Conservation (phyloP, 192 early-diverging fungal species). For the Backusella mclennaniae region DNA sequence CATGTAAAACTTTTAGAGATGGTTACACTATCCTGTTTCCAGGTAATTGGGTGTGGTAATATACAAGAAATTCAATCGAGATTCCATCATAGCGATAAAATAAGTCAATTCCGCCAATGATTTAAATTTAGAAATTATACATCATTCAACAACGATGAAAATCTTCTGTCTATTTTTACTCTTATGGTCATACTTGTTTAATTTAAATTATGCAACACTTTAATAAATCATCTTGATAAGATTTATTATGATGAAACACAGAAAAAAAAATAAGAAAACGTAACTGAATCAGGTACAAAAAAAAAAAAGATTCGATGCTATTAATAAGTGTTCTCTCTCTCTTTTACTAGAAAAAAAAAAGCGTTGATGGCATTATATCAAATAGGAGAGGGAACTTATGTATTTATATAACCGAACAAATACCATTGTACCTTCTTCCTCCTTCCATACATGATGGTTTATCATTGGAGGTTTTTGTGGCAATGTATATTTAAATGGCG, state of each 20-base stretch:
- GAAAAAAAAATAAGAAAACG: not conserved
- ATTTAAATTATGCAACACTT: not conserved
- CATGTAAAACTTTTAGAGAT: not conserved
- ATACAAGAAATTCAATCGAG: not conserved
- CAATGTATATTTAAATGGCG: not conserved
- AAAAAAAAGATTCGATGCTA: too few species aligned
- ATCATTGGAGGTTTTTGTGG: not conserved
- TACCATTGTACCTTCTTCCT: not conserved
- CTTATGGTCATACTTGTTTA: too few species aligned
- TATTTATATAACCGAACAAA: too few species aligned
- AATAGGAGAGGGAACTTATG: too few species aligned
- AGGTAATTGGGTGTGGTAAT: not conserved
- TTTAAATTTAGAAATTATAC: not conserved
- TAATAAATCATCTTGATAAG: not conserved
- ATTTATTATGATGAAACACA: not conserved
- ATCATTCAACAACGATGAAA: too few species aligned
- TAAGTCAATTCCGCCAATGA: not conserved
- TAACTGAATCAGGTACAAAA: not conserved
- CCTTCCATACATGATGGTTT: not conserved
- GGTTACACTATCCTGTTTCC: not conserved
- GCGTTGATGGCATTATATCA: too few species aligned
- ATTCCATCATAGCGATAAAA: not conserved
- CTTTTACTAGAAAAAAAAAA: too few species aligned
- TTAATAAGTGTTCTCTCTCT: too few species aligned
- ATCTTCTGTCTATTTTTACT: too few species aligned